phyloP scores from a whole-genome alignment of 441 rosid species.

The Populus tomentosa region DNA sequence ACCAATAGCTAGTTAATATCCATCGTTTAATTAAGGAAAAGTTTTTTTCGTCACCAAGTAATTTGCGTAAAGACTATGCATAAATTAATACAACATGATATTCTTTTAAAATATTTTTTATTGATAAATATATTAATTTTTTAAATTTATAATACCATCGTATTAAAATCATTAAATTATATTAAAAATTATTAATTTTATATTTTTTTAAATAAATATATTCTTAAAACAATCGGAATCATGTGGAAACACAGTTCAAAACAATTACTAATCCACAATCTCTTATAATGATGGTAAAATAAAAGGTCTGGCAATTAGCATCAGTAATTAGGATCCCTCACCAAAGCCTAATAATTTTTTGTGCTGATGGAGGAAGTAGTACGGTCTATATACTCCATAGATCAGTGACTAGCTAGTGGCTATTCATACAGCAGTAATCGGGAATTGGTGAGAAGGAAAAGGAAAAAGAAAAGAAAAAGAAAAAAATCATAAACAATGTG shows the following conservation, averaged over 20 bases:
- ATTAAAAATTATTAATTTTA: too few relatives aligned
- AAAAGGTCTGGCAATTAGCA: too few relatives aligned
- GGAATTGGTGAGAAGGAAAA: neutral
- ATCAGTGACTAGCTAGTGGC: neutral
- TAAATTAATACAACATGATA: neutral
- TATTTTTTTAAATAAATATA: too few relatives aligned
- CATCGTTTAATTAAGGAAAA: neutral
- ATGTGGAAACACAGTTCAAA: too few relatives aligned
- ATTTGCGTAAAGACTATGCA: neutral
- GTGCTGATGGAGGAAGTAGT: neutral
- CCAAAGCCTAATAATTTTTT: too few relatives aligned
- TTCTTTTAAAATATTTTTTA: too few relatives aligned
- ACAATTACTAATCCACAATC: too few relatives aligned
- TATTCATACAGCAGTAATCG: neutral
- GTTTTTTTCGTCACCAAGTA: neutral
- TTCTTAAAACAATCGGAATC: too few relatives aligned
- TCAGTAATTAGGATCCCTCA: neutral
- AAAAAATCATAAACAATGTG: constrained; percentile 3
- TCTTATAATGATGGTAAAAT: neutral
- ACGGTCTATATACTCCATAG: neutral
- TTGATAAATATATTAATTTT: too few relatives aligned
- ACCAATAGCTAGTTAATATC: neutral
- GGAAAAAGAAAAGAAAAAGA: neutral
- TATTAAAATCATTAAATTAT: too few relatives aligned
- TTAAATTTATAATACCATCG: too few relatives aligned